Conservation (phyloP, 306 rosid species). For the Chamaecrista fasciculata region DNA sequence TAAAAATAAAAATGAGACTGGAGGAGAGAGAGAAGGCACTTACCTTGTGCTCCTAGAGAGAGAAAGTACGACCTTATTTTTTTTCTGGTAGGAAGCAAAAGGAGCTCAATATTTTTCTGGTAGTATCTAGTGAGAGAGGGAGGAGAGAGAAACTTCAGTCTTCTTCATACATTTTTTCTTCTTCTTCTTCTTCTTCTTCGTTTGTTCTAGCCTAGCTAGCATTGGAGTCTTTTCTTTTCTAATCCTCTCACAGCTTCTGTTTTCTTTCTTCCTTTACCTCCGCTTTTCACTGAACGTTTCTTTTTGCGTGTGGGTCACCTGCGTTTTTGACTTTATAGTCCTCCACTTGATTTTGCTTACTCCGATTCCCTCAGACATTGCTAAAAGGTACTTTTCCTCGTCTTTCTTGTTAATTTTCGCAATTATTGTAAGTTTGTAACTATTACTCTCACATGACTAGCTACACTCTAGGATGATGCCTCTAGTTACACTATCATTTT, state of each 20-base stretch:
- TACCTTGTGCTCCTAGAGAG: background rate
- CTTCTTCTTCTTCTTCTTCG: too few species aligned
- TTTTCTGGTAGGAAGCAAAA: too few species aligned
- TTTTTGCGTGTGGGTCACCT: slow-evolving; percentile 45
- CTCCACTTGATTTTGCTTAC: slow-evolving; percentile 49
- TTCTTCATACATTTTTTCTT: too few species aligned
- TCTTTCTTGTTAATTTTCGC: slow-evolving; percentile 22
- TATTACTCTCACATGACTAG: slow-evolving; percentile 16
- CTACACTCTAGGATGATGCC: slow-evolving; percentile 2
- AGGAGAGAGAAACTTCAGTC: too few species aligned
- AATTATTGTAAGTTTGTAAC: slow-evolving; percentile 35
- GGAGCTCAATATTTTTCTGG: too few species aligned
- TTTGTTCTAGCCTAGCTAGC: too few species aligned
- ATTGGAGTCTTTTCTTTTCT: slow-evolving; percentile 46
- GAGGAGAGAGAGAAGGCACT: slow-evolving; percentile 4
- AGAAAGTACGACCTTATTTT: background rate
- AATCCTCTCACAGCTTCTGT: slow-evolving; percentile 34
- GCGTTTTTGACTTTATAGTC: slow-evolving; percentile 45
- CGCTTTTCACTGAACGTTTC: slow-evolving; percentile 24
- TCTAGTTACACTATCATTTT: slow-evolving; percentile 38
- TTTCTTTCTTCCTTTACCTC: slow-evolving; percentile 9
- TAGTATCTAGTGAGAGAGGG: too few species aligned
- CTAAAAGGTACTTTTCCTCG: slow-evolving; percentile 50
- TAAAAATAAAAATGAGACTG: too few species aligned
- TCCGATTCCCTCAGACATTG: slow-evolving; percentile 26